Percentiles rank a stretch among this genome's conserved stretches.
phyloP scores from a whole-genome alignment of 495 filamentous ascomycete species.

The Penicillium subrubescens region DNA sequence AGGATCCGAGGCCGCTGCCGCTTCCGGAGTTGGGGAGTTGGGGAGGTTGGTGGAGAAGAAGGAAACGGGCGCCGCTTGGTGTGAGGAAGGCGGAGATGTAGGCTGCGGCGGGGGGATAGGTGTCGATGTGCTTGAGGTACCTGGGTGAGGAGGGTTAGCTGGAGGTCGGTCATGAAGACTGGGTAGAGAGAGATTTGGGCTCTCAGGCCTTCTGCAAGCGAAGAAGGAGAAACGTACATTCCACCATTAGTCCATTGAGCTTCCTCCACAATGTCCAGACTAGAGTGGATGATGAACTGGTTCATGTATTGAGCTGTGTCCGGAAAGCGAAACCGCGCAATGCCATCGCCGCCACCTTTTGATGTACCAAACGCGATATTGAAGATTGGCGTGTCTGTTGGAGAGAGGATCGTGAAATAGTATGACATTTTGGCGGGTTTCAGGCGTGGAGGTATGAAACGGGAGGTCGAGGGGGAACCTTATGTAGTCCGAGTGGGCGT shows the following conservation, averaged over 20 bases:
- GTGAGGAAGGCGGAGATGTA: conserved; percentile 93
- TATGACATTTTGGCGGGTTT: conserved; percentile 71
- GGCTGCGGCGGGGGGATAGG: conserved; percentile 75
- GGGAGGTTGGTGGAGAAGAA: conserved; percentile 81
- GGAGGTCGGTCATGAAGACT: not conserved
- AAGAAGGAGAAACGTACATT: conserved; percentile 56
- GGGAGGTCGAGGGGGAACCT: conserved; percentile 10
- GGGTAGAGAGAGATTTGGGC: not conserved
- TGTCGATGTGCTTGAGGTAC: conserved; percentile 94
- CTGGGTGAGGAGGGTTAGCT: conserved; percentile 44
- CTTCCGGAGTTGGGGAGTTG: conserved; percentile 44
- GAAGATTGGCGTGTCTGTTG: conserved; percentile 92
- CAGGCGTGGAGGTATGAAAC: conserved; percentile 12
- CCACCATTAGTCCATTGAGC: conserved; percentile 83
- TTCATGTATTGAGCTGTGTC: conserved; percentile 90
- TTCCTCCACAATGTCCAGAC: conserved; percentile 92
- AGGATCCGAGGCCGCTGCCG: conserved; percentile 29
- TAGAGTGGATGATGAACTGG: conserved; percentile 93
- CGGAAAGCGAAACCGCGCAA: conserved; percentile 73
- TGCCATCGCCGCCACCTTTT: conserved; percentile 90
- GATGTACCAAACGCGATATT: conserved; percentile 95
- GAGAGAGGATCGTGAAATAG: conserved; percentile 94
- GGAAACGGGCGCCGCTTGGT: conserved; percentile 67
- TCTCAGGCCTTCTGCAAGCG: not conserved
- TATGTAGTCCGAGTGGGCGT: conserved; percentile 8